A percentile compares a stretch with the other conserved stretches of the same genome.
Conservation (phyloP, 2,329 filamentous ascomycete species). For the Calonectria pteridis region DNA sequence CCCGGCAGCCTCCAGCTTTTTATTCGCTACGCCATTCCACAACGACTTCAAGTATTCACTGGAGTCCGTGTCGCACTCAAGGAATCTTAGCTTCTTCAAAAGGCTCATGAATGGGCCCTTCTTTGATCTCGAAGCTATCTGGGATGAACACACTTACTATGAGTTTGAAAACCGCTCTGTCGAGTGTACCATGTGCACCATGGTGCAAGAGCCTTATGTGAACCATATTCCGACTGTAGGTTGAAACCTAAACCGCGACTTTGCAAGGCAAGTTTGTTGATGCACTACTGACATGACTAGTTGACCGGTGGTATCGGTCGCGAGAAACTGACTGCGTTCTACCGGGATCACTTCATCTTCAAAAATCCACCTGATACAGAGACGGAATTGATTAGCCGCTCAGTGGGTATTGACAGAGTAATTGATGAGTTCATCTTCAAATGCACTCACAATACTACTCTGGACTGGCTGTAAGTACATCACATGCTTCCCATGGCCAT, state of each 20-base stretch:
- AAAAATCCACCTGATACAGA: constrained; percentile 76
- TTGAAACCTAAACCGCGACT: neutral
- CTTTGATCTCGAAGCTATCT: constrained; percentile 81
- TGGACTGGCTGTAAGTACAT: constrained; percentile 75
- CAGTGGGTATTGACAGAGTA: constrained; percentile 77
- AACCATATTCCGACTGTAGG: constrained; percentile 79
- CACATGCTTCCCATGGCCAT: no score
- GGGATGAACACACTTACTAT: constrained; percentile 81
- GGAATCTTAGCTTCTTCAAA: constrained; percentile 75
- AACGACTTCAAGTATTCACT: constrained; percentile 61
- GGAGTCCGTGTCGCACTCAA: constrained; percentile 74
- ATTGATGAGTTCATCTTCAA: constrained; percentile 78
- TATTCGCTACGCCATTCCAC: constrained; percentile 63
- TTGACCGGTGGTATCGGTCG: constrained; percentile 78
- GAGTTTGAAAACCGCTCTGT: constrained; percentile 79
- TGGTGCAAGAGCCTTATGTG: constrained; percentile 84
- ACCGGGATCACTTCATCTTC: constrained; percentile 80
- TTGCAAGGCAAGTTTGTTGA: neutral
- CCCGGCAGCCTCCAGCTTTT: constrained; percentile 47
- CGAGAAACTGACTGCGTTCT: constrained; percentile 72
- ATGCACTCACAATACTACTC: constrained; percentile 71
- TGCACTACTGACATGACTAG: constrained; percentile 35
- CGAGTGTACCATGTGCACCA: constrained; percentile 80
- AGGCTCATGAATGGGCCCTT: constrained; percentile 71
- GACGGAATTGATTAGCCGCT: constrained; percentile 78